These are phyloP conservation scores for Trichoderma orchidacearum DNA, from an alignment of 495 filamentous ascomycete genomes.

Conservation along the genomic window DNA sequence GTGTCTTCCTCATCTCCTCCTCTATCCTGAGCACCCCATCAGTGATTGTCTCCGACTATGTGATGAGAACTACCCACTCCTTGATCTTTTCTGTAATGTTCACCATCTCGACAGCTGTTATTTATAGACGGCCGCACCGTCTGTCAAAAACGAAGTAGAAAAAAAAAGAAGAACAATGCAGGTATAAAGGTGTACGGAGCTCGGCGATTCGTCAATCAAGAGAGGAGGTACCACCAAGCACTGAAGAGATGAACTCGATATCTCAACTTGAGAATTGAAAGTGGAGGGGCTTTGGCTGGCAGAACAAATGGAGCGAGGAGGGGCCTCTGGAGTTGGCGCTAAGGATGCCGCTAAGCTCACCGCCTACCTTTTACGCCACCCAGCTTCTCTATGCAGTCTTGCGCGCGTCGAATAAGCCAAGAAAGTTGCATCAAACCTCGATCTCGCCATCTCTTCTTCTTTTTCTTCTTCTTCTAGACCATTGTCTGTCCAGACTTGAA, in stretches of 20 bases:
- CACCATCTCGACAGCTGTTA: conserved; percentile 64
- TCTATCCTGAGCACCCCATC: conserved; percentile 61
- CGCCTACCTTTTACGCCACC: background rate
- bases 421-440: background rate
- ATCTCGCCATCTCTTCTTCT: background rate
- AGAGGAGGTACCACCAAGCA: background rate
- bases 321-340: background rate
- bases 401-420: background rate
- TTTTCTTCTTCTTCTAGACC: background rate
- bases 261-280: background rate
- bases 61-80: conserved; percentile 45
- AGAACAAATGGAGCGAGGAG: background rate
- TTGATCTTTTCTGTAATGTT: conserved; percentile 99
- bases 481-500: no score
- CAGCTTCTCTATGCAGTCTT: background rate
- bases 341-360: background rate
- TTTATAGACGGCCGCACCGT: conserved; percentile 5
- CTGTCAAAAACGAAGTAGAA: conserved; percentile 1
- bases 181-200: no score
- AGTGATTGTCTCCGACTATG: background rate
- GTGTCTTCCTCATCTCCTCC: conserved; percentile 98
- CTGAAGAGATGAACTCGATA: background rate
- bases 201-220: background rate
- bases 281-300: background rate
- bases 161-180: conserved; percentile 7